Percentiles rank a stretch among this genome's conserved stretches.
These are phyloP conservation scores for Fusarium camptoceras DNA, from an alignment of 2,329 filamentous ascomycete species.

Conservation along the genomic window DNA sequence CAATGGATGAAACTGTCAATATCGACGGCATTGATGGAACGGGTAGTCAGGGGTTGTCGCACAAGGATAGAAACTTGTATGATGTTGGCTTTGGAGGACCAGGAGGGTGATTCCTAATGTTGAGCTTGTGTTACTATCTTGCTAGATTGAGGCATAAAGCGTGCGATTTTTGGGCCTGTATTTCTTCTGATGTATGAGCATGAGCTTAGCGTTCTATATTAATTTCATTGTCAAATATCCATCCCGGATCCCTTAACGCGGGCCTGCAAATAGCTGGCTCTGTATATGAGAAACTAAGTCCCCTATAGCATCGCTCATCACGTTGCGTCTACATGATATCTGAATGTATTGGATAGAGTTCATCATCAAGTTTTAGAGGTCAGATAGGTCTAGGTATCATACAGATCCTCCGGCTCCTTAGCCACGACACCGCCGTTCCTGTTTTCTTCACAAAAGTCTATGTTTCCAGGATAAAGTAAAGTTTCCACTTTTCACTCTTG, in stretches of 20 bases:
- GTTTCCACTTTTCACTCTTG: constrained; percentile 32
- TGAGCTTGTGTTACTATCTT: not conserved
- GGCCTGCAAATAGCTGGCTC: not conserved
- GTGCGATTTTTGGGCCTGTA: constrained; percentile 24
- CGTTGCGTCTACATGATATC: not conserved
- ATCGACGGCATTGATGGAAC: constrained; percentile 33
- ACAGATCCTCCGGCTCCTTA: constrained; percentile 50
- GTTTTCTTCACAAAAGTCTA: constrained; percentile 28
- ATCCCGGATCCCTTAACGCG: not conserved
- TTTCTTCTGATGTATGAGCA: constrained; percentile 21
- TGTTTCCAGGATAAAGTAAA: constrained; percentile 31
- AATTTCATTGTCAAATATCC: not conserved
- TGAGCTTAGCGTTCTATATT: constrained; percentile 5
- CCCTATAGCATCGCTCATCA: not conserved
- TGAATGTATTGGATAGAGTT: constrained; percentile 31
- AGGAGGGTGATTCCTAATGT: constrained; percentile 16
- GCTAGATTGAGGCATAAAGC: constrained; percentile 24
- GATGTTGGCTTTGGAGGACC: constrained; percentile 47
- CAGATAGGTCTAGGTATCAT: constrained; percentile 51
- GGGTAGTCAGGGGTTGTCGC: constrained; percentile 31
- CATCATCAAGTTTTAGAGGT: constrained; percentile 45
- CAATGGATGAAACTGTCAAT: constrained; percentile 25
- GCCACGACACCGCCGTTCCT: constrained; percentile 27
- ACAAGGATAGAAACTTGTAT: constrained; percentile 46
- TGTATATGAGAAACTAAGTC: not conserved